Evolutionary conservation across 352 stramenopile genomes (phyloP), one percentile per base, ranked within the genome.

Genomic region (Phytophthora gonapodyides): DNA sequence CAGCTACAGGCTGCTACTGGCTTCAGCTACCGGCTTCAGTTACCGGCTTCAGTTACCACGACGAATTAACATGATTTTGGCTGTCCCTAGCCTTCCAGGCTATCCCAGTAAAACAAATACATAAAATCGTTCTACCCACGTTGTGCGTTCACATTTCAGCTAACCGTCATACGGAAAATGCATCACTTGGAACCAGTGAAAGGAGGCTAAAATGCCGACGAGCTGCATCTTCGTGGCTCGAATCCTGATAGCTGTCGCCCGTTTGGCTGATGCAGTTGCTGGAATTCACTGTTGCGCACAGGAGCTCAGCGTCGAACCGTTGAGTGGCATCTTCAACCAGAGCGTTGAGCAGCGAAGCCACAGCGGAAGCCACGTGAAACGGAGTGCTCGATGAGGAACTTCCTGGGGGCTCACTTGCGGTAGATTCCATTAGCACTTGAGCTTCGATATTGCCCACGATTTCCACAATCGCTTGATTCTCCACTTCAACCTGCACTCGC

Each of bases 371-470:
- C 2, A 61, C 46, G 49, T 78, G n/a, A 17, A 71, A 75, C 4
- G 53, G 55, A 50, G 16, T 16, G 16, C 16, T 69, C 5, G 45
- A 27, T 16, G 48, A 55, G 35, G 27, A 15, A 43, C 37, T 27
- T 30, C 31, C n/a, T n/a, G 48, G 16, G 17, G 16, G 16, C 37
- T 55, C 43, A 16, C 48, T 33, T 5, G 52, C 24, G 15, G 4
- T 49, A 7, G 59, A 55, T 38, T 69, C 43, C 3, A 79, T 51
- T 19, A 87, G 58, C 37, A 67, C 31, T 46, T 67, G 60, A 12
- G 81, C 73, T n/a, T 76, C 50, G 37, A 90, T 83, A 43, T 84
- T 83, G 3, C 76, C 75, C 17, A 84, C 51, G 11, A 90, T 67
- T 48, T 75, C 60, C 31, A 70, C 50, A 13, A 64, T 52, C 13